Evolutionary conservation across 2,329 filamentous ascomycete genomes (phyloP), one percentile per base, ranked within the genome.

Genomic region (Triangularia setosa): DNA sequence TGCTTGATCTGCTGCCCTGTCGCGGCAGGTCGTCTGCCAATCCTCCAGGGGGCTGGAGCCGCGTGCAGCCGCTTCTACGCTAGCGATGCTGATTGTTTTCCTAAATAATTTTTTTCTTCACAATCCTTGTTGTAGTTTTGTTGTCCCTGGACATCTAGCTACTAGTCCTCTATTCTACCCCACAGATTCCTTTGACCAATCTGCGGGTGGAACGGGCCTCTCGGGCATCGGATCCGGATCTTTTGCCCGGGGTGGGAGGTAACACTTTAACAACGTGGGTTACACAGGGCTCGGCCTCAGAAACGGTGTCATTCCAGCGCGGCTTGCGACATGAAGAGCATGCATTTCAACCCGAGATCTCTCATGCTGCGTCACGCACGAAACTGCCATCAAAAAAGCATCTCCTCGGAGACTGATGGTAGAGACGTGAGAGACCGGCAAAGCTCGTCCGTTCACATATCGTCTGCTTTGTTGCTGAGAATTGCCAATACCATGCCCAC

Each of bases 41-140:
- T 11, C 9, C 65, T 52, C 68, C 67, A 58, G 67, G 70, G 66
- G 65, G n/a, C 40, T 21, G 40, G 67, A 70, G 64, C 70, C 69
- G 67, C 64, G 61, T 66, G 61, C 65, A 70, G 61, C 70, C 69
- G 70, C 64, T 54, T 48, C 21, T 35, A 44, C 62, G 40, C 62
- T 68, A 65, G 57, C 52, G 54, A 30, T 62, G 55, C 54, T 30
- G 27, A 58, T 60, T 14, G 23, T 30, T 23, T 54, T 30, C 30
- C 52, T 35, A 25, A 24, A 4, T 12, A 12, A 4, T 28, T 25
- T 55, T 58, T n/a, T 48, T 64, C 33, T 58, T 63, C 33, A 35
- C 21, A 16, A 23, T 14, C 24, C 24, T 25, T 53, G 27, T 40
- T n/a, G n/a, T n/a, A n/a, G n/a, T n/a, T 28, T 35, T 53, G 18